Conservation (phyloP, 2,329 filamentous ascomycete species). For the Trichoderma sp. region DNA sequence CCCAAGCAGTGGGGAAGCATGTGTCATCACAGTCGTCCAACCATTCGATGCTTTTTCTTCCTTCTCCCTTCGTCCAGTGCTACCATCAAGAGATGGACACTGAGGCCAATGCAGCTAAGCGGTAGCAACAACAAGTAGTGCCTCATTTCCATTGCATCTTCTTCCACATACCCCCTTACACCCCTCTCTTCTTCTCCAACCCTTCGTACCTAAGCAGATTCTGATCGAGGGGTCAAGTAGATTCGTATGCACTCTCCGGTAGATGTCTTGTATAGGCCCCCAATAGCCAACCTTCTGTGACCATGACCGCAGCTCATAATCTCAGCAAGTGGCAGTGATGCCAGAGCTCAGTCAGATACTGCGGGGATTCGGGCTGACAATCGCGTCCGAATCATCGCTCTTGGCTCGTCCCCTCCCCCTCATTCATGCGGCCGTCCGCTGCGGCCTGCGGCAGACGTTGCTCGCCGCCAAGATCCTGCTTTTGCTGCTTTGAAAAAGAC, state of each 20-base stretch:
- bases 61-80: neutral
- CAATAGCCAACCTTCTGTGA: neutral
- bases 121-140: neutral
- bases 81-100: neutral
- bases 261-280: neutral
- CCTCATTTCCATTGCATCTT: neutral
- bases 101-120: neutral
- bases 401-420: neutral
- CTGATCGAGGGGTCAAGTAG: neutral
- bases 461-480: slow-evolving; percentile 1
- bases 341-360: neutral
- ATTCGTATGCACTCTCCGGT: neutral
- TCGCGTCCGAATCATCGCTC: neutral
- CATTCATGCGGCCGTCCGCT: slow-evolving; percentile 7
- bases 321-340: neutral
- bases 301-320: neutral
- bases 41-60: neutral
- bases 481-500: neutral
- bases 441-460: slow-evolving; percentile 10
- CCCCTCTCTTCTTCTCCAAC: neutral
- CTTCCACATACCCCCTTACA: neutral
- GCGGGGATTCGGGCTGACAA: slow-evolving; percentile 4
- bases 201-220: neutral
- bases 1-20: slow-evolving; percentile 5
- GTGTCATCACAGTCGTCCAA: slow-evolving; percentile 6